Evolutionary conservation across 257 asterid species (phyloP).

Genomic region (Verbena officinalis): DNA sequence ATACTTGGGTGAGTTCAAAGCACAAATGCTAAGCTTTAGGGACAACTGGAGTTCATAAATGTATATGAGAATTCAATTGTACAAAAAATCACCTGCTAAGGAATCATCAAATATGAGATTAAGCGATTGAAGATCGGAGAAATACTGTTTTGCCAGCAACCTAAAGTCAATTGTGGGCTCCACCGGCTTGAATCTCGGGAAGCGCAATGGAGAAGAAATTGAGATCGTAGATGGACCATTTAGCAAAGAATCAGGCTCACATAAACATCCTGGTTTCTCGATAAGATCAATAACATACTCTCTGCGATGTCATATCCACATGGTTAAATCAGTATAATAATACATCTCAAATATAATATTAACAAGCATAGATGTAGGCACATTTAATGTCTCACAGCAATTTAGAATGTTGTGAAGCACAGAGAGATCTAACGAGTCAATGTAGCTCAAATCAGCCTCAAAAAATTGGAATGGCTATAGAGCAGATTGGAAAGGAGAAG

Average conservation of each 20-base stretch:
- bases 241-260: slow-evolving; percentile 82
- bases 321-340: slow-evolving; percentile 21
- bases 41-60: background rate
- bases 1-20: background rate
- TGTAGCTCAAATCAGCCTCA: slow-evolving; percentile 19
- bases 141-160: slow-evolving; percentile 85
- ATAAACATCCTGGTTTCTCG: slow-evolving; percentile 72
- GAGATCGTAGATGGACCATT: slow-evolving; percentile 88
- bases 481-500: slow-evolving; percentile 4
- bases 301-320: slow-evolving; percentile 50
- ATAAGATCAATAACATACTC: slow-evolving; percentile 83
- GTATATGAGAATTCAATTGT: background rate
- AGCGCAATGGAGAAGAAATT: slow-evolving; percentile 79
- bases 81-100: slow-evolving; percentile 62
- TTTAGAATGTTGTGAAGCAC: slow-evolving; percentile 21
- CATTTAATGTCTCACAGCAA: slow-evolving; percentile 15
- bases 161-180: slow-evolving; percentile 71
- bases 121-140: slow-evolving; percentile 73
- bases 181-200: slow-evolving; percentile 74
- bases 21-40: background rate
- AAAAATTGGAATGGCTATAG: slow-evolving; percentile 1
- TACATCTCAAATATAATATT: slow-evolving; percentile 18
- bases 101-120: slow-evolving; percentile 79
- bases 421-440: slow-evolving; percentile 17
- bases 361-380: slow-evolving; percentile 9